Evolutionary conservation across 768 basidiomycete species (phyloP).

Genomic region (Calocera cornea): DNA sequence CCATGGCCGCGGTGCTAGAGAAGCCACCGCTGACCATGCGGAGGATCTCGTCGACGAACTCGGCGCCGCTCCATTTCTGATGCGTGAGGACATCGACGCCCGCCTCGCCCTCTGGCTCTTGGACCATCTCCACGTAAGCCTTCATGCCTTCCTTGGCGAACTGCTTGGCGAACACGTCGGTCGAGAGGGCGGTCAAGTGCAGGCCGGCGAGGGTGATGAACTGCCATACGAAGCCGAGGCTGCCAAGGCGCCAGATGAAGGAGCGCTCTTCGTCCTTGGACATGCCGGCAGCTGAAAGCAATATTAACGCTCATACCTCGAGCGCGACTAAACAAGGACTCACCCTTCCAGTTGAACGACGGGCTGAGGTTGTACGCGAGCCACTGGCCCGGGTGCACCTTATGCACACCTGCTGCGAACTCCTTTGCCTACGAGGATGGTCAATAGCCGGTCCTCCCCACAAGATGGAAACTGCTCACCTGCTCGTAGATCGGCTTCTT

Average conservation of each 20-base stretch:
- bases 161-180: conserved; percentile 75
- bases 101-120: conserved; percentile 81
- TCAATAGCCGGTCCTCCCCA: no score
- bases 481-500: conserved; percentile 85
- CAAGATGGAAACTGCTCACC: no score
- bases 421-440: no score
- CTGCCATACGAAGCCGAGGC: conserved; percentile 95
- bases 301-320: conserved; percentile 16
- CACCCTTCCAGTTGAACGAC: conserved; percentile 73
- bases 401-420: conserved; percentile 80
- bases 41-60: conserved; percentile 79
- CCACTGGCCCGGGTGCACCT: conserved; percentile 79
- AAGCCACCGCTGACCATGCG: conserved; percentile 97
- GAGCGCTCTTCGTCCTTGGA: conserved; percentile 70
- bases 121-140: conserved; percentile 91
- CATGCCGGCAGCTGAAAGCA: conserved; percentile 58
- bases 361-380: conserved; percentile 91
- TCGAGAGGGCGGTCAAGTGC: conserved; percentile 95
- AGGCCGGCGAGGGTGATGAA: conserved; percentile 97
- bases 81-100: conserved; percentile 95
- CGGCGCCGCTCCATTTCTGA: conserved; percentile 91
- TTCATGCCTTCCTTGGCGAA: conserved; percentile 97
- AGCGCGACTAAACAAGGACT: not conserved
- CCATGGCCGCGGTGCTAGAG: conserved; percentile 99
- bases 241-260: conserved; percentile 87